phyloP scores from a whole-genome alignment of 1,139 yeast genomes.

The Saccharomycopsis hybrid region DNA sequence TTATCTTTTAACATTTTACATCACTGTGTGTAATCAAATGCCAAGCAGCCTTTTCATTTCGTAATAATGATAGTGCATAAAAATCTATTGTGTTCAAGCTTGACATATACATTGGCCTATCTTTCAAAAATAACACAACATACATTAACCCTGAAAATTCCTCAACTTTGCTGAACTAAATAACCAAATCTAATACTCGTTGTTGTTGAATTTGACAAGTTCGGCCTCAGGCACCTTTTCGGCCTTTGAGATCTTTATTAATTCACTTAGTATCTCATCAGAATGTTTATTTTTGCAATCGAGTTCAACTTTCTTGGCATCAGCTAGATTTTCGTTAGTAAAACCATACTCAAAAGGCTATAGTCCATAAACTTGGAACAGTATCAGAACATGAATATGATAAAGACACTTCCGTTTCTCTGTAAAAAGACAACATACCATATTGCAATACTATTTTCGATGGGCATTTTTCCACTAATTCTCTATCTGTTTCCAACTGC shows the following conservation, averaged over 20 bases:
- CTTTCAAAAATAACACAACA: too few species aligned
- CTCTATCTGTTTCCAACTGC: slow-evolving; percentile 25
- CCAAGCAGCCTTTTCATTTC: too few species aligned
- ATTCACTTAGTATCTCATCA: slow-evolving; percentile 32
- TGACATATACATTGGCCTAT: too few species aligned
- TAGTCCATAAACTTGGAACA: too few species aligned
- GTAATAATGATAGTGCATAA: too few species aligned
- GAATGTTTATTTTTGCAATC: slow-evolving; percentile 34
- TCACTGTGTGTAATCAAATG: too few species aligned
- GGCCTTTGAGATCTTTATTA: slow-evolving; percentile 31
- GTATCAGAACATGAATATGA: too few species aligned
- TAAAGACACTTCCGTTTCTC: too few species aligned
- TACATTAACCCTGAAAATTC: too few species aligned
- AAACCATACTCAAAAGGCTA: background rate
- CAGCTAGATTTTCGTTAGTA: slow-evolving; percentile 19
- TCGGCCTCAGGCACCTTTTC: slow-evolving; percentile 30
- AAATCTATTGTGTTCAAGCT: too few species aligned
- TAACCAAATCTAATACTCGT: background rate
- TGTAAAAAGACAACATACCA: background rate
- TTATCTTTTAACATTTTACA: too few species aligned
- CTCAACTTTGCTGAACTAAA: too few species aligned
- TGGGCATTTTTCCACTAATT: slow-evolving; percentile 13
- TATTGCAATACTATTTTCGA: slow-evolving; percentile 13
- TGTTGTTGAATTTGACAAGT: slow-evolving; percentile 7
- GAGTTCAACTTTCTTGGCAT: slow-evolving; percentile 30